Percentiles rank a stretch among this genome's conserved stretches.
These are phyloP conservation scores for Hymenoscyphus linearis DNA, from an alignment of 2,329 filamentous ascomycete genomes.

Conservation along the genomic window DNA sequence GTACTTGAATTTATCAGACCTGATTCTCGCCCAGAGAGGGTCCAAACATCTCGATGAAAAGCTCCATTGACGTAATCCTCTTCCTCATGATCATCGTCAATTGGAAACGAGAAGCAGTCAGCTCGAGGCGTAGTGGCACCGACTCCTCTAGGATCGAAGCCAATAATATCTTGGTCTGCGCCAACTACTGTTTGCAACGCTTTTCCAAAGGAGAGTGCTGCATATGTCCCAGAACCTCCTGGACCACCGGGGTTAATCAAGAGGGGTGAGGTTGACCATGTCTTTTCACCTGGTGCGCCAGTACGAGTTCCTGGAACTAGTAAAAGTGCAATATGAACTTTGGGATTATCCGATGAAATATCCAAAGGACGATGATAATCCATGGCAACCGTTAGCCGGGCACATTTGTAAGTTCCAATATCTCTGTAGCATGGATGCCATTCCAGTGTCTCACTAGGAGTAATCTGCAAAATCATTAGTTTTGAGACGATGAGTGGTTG, in stretches of 20 bases:
- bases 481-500: background rate
- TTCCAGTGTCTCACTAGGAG: slow-evolving; percentile 39
- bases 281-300: slow-evolving; percentile 15
- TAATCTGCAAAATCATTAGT: slow-evolving; percentile 32
- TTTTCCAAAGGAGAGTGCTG: slow-evolving; percentile 22
- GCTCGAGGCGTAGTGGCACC: slow-evolving; percentile 14
- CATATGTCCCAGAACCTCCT: slow-evolving; percentile 15
- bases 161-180: slow-evolving; percentile 44
- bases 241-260: slow-evolving; percentile 23
- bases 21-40: slow-evolving; percentile 17
- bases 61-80: slow-evolving; percentile 38
- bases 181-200: slow-evolving; percentile 40
- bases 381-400: slow-evolving; percentile 43
- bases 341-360: slow-evolving; percentile 25
- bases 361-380: slow-evolving; percentile 41
- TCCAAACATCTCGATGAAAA: slow-evolving; percentile 21
- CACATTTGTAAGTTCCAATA: slow-evolving; percentile 33
- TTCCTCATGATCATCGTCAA: slow-evolving; percentile 28
- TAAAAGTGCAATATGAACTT: slow-evolving; percentile 27
- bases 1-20: slow-evolving; percentile 43
- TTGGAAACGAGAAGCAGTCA: slow-evolving; percentile 36
- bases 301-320: slow-evolving; percentile 21
- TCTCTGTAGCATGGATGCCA: slow-evolving; percentile 39
- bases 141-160: slow-evolving; percentile 45
- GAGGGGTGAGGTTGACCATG: slow-evolving; percentile 37